Evolutionary conservation across 2,329 filamentous ascomycete genomes (phyloP).

Genomic region (Cercospora nicotianae): DNA sequence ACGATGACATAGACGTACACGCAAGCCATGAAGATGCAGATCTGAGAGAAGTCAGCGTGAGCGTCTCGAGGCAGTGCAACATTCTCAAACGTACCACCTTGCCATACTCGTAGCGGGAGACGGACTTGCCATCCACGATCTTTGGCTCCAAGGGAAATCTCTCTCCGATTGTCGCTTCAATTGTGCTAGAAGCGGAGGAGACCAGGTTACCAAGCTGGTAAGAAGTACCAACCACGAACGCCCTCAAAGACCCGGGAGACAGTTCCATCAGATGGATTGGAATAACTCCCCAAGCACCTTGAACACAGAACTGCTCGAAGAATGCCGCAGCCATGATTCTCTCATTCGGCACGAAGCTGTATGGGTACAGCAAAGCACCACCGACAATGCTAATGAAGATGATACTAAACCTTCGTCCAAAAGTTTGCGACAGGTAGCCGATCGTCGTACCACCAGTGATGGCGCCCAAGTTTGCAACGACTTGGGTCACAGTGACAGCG

Average conservation of each 20-base stretch:
- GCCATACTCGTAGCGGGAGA: slow-evolving; percentile 46
- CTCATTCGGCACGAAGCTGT: slow-evolving; percentile 66
- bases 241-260: slow-evolving; percentile 69
- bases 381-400: slow-evolving; percentile 58
- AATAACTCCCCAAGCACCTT: slow-evolving; percentile 42
- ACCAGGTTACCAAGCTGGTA: slow-evolving; percentile 79
- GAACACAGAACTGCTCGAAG: slow-evolving; percentile 61
- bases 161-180: slow-evolving; percentile 46
- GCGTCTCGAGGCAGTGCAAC: background rate
- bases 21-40: slow-evolving; percentile 71
- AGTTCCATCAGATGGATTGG: slow-evolving; percentile 75
- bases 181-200: slow-evolving; percentile 46
- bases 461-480: slow-evolving; percentile 53
- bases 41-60: slow-evolving; percentile 15
- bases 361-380: slow-evolving; percentile 79
- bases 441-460: slow-evolving; percentile 50
- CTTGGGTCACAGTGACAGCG: slow-evolving; percentile 51
- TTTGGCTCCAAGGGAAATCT: slow-evolving; percentile 42
- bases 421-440: slow-evolving; percentile 49
- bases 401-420: slow-evolving; percentile 51
- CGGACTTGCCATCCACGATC: slow-evolving; percentile 44
- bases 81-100: slow-evolving; percentile 67
- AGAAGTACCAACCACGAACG: slow-evolving; percentile 70
- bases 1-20: slow-evolving; percentile 67
- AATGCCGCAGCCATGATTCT: slow-evolving; percentile 76